Percentiles rank a stretch among this genome's conserved stretches.
These are phyloP conservation scores for Chrysochromulina tobinii DNA, from an alignment of 78 protist genomes.

Conservation along the genomic window DNA sequence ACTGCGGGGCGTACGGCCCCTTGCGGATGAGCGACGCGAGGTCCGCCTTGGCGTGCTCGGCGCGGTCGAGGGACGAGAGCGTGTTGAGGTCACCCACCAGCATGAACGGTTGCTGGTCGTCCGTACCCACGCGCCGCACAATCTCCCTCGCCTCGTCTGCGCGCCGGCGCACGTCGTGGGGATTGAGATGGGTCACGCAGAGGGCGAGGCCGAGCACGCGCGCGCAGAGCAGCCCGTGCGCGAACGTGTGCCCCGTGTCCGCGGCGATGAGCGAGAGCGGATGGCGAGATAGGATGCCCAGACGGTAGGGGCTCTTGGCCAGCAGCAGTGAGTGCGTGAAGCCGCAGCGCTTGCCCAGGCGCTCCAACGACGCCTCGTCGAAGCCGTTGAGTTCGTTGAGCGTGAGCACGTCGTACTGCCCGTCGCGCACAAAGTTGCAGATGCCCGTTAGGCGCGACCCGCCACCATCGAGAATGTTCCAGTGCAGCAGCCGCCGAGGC, in stretches of 20 bases:
- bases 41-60: background rate
- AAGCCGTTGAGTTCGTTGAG: background rate
- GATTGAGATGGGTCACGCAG: background rate
- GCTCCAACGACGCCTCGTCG: background rate
- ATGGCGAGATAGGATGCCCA: background rate
- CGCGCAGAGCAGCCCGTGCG: constrained; percentile 5
- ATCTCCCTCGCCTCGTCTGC: background rate
- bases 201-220: background rate
- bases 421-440: background rate
- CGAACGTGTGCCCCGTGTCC: background rate
- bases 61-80: background rate
- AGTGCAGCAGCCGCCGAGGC: background rate
- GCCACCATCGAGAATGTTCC: background rate
- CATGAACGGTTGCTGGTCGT: background rate
- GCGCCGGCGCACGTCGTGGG: background rate
- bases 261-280: background rate
- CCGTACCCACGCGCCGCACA: background rate
- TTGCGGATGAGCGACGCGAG: background rate
- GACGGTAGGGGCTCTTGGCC: background rate
- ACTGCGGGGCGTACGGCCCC: background rate
- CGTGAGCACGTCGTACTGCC: background rate
- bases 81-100: background rate
- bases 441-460: background rate
- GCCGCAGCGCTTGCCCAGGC: background rate
- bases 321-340: background rate